phyloP scores from a whole-genome alignment of 441 rosid genomes.

The Erodium texanum region DNA sequence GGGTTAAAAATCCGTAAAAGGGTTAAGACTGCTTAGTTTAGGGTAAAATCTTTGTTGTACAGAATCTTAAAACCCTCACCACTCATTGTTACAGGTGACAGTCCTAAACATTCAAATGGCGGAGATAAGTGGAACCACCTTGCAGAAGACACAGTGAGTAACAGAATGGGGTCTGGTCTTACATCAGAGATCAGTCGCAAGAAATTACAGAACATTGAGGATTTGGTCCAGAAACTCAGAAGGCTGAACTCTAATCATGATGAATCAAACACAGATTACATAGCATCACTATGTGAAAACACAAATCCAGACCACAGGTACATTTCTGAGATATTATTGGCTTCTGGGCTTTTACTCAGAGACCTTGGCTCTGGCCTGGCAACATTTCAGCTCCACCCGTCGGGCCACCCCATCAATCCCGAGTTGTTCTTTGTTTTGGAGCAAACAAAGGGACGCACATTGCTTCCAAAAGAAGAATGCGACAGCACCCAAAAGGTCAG shows the following conservation, averaged over 20 bases:
- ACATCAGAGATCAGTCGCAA: slow-evolving; percentile 57
- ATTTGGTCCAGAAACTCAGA: slow-evolving; percentile 70
- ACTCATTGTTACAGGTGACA: slow-evolving; percentile 26
- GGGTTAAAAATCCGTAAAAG: too few relatives aligned
- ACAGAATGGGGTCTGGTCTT: slow-evolving; percentile 29
- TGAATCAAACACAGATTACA: slow-evolving; percentile 77
- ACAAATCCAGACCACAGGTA: slow-evolving; percentile 72
- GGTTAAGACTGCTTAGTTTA: too few relatives aligned
- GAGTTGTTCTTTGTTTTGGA: slow-evolving; percentile 77
- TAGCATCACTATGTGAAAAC: slow-evolving; percentile 83
- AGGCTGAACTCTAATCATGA: slow-evolving; percentile 71
- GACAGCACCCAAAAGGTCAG: slow-evolving; percentile 19
- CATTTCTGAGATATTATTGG: slow-evolving; percentile 79
- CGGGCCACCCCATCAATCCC: slow-evolving; percentile 81
- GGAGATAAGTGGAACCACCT: slow-evolving; percentile 35
- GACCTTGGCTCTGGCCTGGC: slow-evolving; percentile 54
- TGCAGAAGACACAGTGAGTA: slow-evolving; percentile 29
- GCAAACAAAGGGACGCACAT: slow-evolving; percentile 57
- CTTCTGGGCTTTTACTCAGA: slow-evolving; percentile 82
- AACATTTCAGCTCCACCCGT: slow-evolving; percentile 62
- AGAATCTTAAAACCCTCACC: slow-evolving; percentile 16
- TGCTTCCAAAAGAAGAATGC: slow-evolving; percentile 34
- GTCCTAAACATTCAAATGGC: slow-evolving; percentile 13
- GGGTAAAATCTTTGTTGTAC: too few relatives aligned
- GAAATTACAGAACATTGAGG: slow-evolving; percentile 71